Base-by-base conservation (phyloP, 2,329 filamentous ascomycete genomes). In the Fusarium sp. region DNA sequence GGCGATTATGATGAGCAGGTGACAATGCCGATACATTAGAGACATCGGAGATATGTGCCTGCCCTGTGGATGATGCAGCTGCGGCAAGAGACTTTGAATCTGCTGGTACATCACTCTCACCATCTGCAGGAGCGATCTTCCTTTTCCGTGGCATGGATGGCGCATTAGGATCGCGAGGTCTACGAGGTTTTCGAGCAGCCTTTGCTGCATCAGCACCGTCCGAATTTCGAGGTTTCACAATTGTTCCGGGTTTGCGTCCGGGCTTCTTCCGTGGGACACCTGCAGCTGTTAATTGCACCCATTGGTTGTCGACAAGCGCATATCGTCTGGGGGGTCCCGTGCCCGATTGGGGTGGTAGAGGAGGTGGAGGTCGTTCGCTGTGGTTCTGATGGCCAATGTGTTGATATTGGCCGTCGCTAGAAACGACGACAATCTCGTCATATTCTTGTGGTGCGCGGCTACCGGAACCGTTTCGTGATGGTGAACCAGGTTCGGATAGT, bases 201-300 rank as follows among this genome's bases (percentile, higher is more conserved):
- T 88, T 88, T 70, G 82, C 33, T 20, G 57, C 60, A 20, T 81
- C 78, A 53, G 78, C 78, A 47, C 79, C 80, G 61, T 80, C 78
- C 52, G 78, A 76, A 55, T 75, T 75, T 76, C 81, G 83, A 59
- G 79, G 77, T 72, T 85, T 86, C 48, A 84, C 77, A 56, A 80
- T 84, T 63, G 81, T 87, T 75, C 85, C 91, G 74, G 89, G 88
- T 75, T 91, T 91, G 49, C 89, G 85, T 23, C 88, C 88, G 21
- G 88, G 88, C 79, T 91, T 91, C 79, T 89, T 89, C 7, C 88
- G 80, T 1, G 87, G 86, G 9, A 88, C 75, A 13, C 87, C 87
- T 52, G 87, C 86, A 26, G 87, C 86, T 0, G 86, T 89, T 53
- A 89, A 78, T 65, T 82, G 83, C 28, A 85, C 83, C 70, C 78